Evolutionary conservation across 371 early-diverging fungal genomes (phyloP).

Genomic region (Umbelopsis sp.): DNA sequence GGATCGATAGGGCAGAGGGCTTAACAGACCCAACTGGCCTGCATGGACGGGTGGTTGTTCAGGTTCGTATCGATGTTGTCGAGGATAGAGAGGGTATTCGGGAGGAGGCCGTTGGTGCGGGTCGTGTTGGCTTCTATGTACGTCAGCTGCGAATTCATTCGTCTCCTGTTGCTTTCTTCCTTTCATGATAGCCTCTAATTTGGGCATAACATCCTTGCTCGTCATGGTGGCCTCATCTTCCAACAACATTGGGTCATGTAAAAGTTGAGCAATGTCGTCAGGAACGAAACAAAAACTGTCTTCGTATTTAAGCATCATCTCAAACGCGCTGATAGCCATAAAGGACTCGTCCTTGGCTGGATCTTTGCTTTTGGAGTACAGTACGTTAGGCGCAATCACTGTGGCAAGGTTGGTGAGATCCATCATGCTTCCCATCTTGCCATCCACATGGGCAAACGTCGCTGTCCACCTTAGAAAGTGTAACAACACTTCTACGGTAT

Average conservation of each 20-base stretch:
- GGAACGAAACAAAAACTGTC: slow-evolving; percentile 77
- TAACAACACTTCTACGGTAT: slow-evolving; percentile 86
- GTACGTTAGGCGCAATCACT: slow-evolving; percentile 92
- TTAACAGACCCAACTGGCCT: not conserved
- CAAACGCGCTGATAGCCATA: slow-evolving; percentile 75
- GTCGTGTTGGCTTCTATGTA: not conserved
- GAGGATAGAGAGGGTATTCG: slow-evolving; percentile 5
- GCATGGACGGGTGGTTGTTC: not conserved
- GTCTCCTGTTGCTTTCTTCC: slow-evolving; percentile 23
- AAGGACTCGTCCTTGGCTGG: slow-evolving; percentile 60
- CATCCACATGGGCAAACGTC: slow-evolving; percentile 71
- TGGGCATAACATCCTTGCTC: slow-evolving; percentile 48
- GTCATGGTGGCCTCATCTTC: slow-evolving; percentile 34
- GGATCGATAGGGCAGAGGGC: slow-evolving; percentile 2
- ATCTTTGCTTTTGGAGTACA: slow-evolving; percentile 69
- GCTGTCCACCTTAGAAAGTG: slow-evolving; percentile 88
- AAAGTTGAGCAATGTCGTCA: slow-evolving; percentile 47
- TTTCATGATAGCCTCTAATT: slow-evolving; percentile 46
- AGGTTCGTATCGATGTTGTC: slow-evolving; percentile 13
- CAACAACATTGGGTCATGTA: slow-evolving; percentile 37
- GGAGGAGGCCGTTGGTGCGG: not conserved
- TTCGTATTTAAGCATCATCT: slow-evolving; percentile 73
- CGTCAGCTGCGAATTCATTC: not conserved
- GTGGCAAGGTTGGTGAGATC: slow-evolving; percentile 92
- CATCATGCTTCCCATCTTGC: slow-evolving; percentile 89